A percentile compares a stretch with the other conserved stretches of the same genome.
Evolutionary conservation across 495 filamentous ascomycete genomes (phyloP).

Genomic region (Margaritispora aquatica): DNA sequence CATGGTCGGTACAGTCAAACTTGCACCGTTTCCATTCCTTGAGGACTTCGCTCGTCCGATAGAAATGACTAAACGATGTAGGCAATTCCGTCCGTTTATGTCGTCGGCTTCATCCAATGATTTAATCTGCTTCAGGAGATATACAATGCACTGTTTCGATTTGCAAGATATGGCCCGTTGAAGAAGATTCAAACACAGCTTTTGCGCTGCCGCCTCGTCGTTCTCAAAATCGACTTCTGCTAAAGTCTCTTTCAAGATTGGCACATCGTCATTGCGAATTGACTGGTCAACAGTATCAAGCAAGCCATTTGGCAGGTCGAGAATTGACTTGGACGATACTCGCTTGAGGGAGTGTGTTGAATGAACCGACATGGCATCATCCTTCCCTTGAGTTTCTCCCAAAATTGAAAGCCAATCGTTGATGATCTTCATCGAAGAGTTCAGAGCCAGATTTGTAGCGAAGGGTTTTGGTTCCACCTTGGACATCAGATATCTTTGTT

Average conservation of each 20-base stretch:
- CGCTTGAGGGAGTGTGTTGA: conserved; percentile 67
- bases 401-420: conserved; percentile 87
- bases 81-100: conserved; percentile 87
- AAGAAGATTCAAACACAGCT: conserved; percentile 68
- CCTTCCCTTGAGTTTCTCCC: conserved; percentile 60
- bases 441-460: conserved; percentile 64
- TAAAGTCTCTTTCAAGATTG: conserved; percentile 52
- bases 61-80: conserved; percentile 85
- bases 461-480: conserved; percentile 85
- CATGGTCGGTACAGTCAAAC: conserved; percentile 31
- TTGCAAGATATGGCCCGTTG: conserved; percentile 75
- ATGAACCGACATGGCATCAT: conserved; percentile 65
- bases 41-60: conserved; percentile 74
- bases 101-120: conserved; percentile 81
- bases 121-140: conserved; percentile 58
- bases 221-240: conserved; percentile 45
- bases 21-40: conserved; percentile 7
- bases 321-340: conserved; percentile 59
- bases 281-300: conserved; percentile 73
- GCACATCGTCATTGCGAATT: conserved; percentile 66
- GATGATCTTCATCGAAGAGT: conserved; percentile 63
- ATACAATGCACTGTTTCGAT: conserved; percentile 59
- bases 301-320: conserved; percentile 59
- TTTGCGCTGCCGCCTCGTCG: conserved; percentile 48
- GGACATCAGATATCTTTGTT: conserved; percentile 75